Base-by-base conservation (phyloP, 768 basidiomycete genomes). In the Chalciporus piperatus region DNA sequence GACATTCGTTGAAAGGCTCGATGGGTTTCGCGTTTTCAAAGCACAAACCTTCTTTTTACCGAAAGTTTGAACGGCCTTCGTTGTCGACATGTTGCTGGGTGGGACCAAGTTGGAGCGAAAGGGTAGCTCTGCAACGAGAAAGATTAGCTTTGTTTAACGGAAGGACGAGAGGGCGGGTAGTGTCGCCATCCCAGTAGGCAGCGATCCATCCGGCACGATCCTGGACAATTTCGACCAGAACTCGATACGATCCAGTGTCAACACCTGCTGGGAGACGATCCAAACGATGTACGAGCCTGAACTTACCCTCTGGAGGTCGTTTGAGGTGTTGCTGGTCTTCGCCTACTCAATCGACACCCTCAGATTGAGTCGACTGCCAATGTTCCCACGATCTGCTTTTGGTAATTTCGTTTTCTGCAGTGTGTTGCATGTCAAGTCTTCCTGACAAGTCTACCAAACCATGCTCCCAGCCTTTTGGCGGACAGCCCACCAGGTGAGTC, bases 51-150 rank as follows among this genome's bases (percentile, higher is more conserved):
- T 98, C 87, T 98, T 98, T 92, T 98, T 98, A 75, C 96, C 96
- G 77, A 98, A 98, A 58, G 92, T 96, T 72, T 98, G 96, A 62
- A 98, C 96, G 78, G 95, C 92, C 78, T 92, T 91, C 59, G 74
- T 72, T 63, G 77, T 67, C 68, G 87, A 80, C 88, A 90, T 91
- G 74, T 76, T 82, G 66, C 60, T 52, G 54, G 46, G 55, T 41
- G 56, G 46, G 56, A 63, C 46, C 14, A 50, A 45, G 20, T 47
- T 50, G 45, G 42, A 50, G 56, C 49, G 48, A 51, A 35, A 48
- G 28, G 42, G 47, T 41, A 40, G 13, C 43, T 62, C 67, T 70
- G 53, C 12, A 41, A 40, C n/a, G 43, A 47, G 47, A 41, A 39
- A 37, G 45, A 50, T 68, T 50, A 68, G 67, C 38, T n/a, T 47